A percentile compares a stretch with the other conserved stretches of the same genome.
Evolutionary conservation across 768 basidiomycete genomes (phyloP).

Genomic region (Macrolepiota albuminosa): DNA sequence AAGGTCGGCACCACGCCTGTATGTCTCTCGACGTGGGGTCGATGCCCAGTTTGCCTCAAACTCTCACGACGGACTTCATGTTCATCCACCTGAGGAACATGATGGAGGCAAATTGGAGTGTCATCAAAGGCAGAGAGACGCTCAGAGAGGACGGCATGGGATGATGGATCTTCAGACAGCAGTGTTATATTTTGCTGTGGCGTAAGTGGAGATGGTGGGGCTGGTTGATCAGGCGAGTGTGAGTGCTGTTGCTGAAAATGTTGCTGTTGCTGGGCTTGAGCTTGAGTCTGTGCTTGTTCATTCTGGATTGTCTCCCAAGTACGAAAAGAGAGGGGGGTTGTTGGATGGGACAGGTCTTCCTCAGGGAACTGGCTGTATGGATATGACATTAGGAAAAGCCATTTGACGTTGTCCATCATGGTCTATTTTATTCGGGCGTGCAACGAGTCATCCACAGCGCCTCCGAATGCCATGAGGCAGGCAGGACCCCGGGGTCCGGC

Average conservation of each 20-base stretch:
- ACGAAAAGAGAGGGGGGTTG: conserved; percentile 40
- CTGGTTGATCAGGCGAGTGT: conserved; percentile 20
- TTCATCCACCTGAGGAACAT: conserved; percentile 20
- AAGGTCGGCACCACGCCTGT: conserved; percentile 12
- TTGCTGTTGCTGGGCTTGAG: conserved; percentile 17
- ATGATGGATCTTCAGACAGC: conserved; percentile 26
- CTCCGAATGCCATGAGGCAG: conserved; percentile 24
- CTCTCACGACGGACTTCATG: conserved; percentile 24
- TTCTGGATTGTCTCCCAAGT: conserved; percentile 39
- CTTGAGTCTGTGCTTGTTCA: conserved; percentile 16
- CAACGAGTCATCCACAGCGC: conserved; percentile 23
- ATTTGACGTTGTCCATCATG: conserved; percentile 17
- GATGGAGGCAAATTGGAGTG: conserved; percentile 27
- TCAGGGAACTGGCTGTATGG: conserved; percentile 38
- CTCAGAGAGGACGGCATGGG: conserved; percentile 27
- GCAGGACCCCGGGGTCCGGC: conserved; percentile 26
- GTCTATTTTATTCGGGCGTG: conserved; percentile 31
- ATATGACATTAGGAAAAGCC: conserved; percentile 43
- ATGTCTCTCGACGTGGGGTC: conserved; percentile 18
- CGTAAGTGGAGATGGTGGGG: conserved; percentile 22
- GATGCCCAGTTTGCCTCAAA: conserved; percentile 18
- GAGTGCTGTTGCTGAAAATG: conserved; percentile 21
- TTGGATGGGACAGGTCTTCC: conserved; percentile 43
- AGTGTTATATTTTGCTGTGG: conserved; percentile 23
- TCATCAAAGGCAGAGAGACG: conserved; percentile 21